These are phyloP conservation scores for Ceratobasidium theobromae DNA, from an alignment of 1,284 basidiomycete genomes.

Conservation along the genomic window DNA sequence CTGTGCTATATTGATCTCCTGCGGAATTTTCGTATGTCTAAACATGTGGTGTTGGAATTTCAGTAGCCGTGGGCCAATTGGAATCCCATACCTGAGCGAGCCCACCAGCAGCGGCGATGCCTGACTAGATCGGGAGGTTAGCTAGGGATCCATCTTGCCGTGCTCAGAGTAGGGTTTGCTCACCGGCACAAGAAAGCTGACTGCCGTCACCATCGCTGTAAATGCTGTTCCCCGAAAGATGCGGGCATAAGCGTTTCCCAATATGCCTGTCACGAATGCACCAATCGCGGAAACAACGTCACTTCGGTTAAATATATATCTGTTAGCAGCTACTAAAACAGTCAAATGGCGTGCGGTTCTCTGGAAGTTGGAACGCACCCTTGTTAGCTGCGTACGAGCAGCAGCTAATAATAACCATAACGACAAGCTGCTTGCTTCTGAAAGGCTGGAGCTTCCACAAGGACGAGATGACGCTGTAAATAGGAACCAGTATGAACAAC, in stretches of 20 bases:
- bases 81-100: constrained; percentile 7
- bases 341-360: constrained; percentile 50
- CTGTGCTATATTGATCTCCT: constrained; percentile 40
- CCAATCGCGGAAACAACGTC: constrained; percentile 36
- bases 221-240: constrained; percentile 29
- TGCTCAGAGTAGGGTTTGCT: neutral
- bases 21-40: constrained; percentile 19
- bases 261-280: constrained; percentile 31
- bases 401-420: constrained; percentile 87
- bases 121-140: constrained; percentile 13
- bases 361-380: constrained; percentile 34
- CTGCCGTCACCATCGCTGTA: constrained; percentile 35
- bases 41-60: neutral
- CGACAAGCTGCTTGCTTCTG: constrained; percentile 65
- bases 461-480: constrained; percentile 74
- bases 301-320: constrained; percentile 77
- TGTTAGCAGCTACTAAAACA: constrained; percentile 63
- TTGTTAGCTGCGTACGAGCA: constrained; percentile 55
- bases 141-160: neutral
- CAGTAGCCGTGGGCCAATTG: neutral
- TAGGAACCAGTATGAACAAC: constrained; percentile 74
- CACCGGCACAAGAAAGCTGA: constrained; percentile 36
- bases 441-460: constrained; percentile 77
- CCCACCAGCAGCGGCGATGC: constrained; percentile 28
- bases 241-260: constrained; percentile 35